These are phyloP conservation scores for Harringtonia aguacate DNA, from an alignment of 2,329 filamentous ascomycete species.

Conservation along the genomic window DNA sequence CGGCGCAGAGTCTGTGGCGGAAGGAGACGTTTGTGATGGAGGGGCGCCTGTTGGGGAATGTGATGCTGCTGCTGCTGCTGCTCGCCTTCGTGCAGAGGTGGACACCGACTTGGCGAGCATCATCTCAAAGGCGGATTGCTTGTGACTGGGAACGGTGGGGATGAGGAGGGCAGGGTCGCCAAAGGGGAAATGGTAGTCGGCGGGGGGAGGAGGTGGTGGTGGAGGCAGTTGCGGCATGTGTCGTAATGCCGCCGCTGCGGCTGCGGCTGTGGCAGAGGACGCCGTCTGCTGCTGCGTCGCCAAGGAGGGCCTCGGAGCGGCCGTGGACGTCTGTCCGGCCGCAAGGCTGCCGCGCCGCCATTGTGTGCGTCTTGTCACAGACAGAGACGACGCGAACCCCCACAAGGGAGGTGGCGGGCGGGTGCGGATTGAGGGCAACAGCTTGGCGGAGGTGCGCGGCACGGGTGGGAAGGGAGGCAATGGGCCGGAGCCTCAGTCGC, in stretches of 20 bases:
- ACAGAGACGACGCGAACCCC: background rate
- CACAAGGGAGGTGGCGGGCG: background rate
- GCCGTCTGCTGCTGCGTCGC: background rate
- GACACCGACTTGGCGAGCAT: too few relatives aligned
- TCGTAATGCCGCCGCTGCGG: background rate
- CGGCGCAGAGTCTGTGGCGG: background rate
- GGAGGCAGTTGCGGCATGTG: background rate
- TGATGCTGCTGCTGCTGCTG: too few relatives aligned
- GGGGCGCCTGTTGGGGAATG: too few relatives aligned
- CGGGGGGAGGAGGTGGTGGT: background rate
- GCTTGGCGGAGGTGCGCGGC: slow-evolving; percentile 1
- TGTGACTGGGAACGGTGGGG: slow-evolving; percentile 6
- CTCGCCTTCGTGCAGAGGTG: too few relatives aligned
- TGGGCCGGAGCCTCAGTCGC: background rate
- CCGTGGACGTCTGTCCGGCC: background rate
- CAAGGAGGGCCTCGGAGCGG: background rate
- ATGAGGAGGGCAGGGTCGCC: slow-evolving; percentile 12
- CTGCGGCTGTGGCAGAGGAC: background rate
- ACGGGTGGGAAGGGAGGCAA: background rate
- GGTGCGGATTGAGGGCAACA: slow-evolving; percentile 1
- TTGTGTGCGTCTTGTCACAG: background rate
- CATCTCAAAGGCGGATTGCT: background rate
- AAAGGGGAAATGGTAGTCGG: slow-evolving; percentile 13
- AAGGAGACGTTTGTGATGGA: background rate
- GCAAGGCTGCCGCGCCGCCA: background rate